Evolutionary conservation across 1,284 basidiomycete species (phyloP).

Genomic region (Mixia osmundae): DNA sequence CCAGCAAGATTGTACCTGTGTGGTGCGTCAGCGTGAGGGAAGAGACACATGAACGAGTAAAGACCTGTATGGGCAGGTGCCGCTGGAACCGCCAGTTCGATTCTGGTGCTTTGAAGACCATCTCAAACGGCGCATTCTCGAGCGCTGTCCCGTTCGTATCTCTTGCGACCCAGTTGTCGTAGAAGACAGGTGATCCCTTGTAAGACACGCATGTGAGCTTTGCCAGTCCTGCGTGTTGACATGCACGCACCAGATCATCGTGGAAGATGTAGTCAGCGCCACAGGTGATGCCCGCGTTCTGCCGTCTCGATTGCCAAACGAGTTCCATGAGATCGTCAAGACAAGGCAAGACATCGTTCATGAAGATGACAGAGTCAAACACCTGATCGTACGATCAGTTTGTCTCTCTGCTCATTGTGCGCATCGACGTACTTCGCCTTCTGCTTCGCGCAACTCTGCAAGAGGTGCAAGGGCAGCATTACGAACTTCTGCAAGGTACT

Average conservation of each 20-base stretch:
- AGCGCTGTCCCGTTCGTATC: slow-evolving; percentile 92
- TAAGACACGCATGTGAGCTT: not conserved
- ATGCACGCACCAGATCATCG: slow-evolving; percentile 38
- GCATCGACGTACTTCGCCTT: too few species aligned
- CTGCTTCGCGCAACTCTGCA: slow-evolving; percentile 66
- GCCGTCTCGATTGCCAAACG: slow-evolving; percentile 69
- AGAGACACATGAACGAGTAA: too few species aligned
- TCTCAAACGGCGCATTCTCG: slow-evolving; percentile 84
- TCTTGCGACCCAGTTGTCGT: slow-evolving; percentile 92
- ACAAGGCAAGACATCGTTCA: slow-evolving; percentile 72
- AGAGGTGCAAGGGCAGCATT: slow-evolving; percentile 82
- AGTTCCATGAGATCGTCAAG: slow-evolving; percentile 85
- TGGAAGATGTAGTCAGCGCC: slow-evolving; percentile 96
- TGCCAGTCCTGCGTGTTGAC: not conserved
- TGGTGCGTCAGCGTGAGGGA: too few species aligned
- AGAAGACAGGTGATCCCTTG: slow-evolving; percentile 63
- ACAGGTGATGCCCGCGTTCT: slow-evolving; percentile 89
- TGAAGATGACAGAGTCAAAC: slow-evolving; percentile 78
- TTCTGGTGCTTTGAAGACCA: slow-evolving; percentile 58
- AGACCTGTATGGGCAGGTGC: slow-evolving; percentile 74
- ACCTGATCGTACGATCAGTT: slow-evolving; percentile 27
- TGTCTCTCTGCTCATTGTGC: too few species aligned
- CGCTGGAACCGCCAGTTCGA: slow-evolving; percentile 58
- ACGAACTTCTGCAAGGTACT: slow-evolving; percentile 87
- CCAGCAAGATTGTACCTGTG: slow-evolving; percentile 72